Evolutionary conservation across 805 yeast species (phyloP).

Genomic region (Teunomyces funiuensis): DNA sequence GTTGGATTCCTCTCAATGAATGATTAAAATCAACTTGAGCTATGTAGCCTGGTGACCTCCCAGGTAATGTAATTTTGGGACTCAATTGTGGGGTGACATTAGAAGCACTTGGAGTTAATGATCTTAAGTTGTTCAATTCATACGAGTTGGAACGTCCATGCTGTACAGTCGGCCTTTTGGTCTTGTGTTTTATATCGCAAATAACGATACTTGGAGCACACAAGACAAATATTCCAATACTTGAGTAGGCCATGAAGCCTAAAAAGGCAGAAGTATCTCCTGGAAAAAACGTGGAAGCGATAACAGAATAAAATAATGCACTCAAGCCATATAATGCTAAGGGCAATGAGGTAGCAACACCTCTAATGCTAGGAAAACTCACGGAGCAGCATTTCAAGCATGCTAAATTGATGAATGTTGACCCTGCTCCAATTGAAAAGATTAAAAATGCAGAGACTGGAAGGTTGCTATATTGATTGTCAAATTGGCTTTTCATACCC

Average conservation of each 20-base stretch:
- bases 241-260: conserved; percentile 44
- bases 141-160: conserved; percentile 7
- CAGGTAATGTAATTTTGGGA: conserved; percentile 5
- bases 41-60: conserved; percentile 8
- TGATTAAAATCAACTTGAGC: background rate
- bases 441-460: conserved; percentile 46
- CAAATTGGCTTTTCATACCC: conserved; percentile 53
- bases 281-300: conserved; percentile 52
- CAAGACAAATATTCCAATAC: conserved; percentile 40
- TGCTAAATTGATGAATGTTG: conserved; percentile 63
- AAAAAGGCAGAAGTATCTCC: conserved; percentile 59
- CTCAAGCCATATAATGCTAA: conserved; percentile 73
- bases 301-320: conserved; percentile 63
- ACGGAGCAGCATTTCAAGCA: conserved; percentile 74
- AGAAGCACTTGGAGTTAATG: conserved; percentile 6
- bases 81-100: conserved; percentile 9
- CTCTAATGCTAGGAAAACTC: conserved; percentile 63
- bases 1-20: conserved; percentile 13
- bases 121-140: conserved; percentile 9
- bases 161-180: conserved; percentile 6
- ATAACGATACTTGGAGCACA: conserved; percentile 48
- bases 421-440: conserved; percentile 63
- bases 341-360: conserved; percentile 75
- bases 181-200: conserved; percentile 35
- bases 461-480: conserved; percentile 36